phyloP scores from a whole-genome alignment of 176 grass and related monocot species.

The Ensete glaucum region DNA sequence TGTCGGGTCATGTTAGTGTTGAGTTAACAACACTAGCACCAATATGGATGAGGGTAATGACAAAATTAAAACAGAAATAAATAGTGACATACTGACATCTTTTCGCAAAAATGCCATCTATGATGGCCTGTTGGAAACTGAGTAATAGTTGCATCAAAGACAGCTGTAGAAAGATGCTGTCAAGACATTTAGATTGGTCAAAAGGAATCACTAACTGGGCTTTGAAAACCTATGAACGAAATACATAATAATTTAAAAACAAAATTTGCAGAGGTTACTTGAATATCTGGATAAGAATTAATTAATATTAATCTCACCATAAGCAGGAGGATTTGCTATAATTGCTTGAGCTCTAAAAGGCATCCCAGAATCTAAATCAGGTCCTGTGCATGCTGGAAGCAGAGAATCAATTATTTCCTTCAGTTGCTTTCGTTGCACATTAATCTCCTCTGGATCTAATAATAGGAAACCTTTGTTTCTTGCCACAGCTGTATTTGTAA shows the following conservation, averaged over 20 bases:
- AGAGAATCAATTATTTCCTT: constrained; percentile 97
- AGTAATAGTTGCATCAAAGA: too few relatives aligned
- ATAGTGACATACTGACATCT: too few relatives aligned
- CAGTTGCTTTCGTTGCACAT: constrained; percentile 75
- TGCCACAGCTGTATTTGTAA: constrained; percentile 70
- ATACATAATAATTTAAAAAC: not conserved
- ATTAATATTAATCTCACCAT: constrained; percentile 36
- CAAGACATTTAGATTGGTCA: not conserved
- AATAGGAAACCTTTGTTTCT: constrained; percentile 94
- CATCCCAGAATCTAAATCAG: constrained; percentile 78
- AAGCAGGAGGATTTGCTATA: constrained; percentile 96
- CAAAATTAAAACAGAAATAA: too few relatives aligned
- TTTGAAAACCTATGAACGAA: not conserved
- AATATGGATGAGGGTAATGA: too few relatives aligned
- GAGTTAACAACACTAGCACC: too few relatives aligned
- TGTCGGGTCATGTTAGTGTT: too few relatives aligned
- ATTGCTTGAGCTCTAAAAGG: constrained; percentile 91
- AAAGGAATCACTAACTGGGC: not conserved
- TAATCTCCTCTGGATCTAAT: constrained; percentile 71
- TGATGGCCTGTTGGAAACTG: too few relatives aligned
- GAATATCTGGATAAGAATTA: not conserved
- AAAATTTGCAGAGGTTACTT: too few relatives aligned
- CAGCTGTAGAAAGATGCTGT: too few relatives aligned
- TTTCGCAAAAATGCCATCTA: too few relatives aligned
- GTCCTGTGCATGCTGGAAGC: constrained; percentile 89